These are phyloP conservation scores for Cyclostephanos invisitatus DNA, from an alignment of 108 stramenopile genomes.

Conservation along the genomic window DNA sequence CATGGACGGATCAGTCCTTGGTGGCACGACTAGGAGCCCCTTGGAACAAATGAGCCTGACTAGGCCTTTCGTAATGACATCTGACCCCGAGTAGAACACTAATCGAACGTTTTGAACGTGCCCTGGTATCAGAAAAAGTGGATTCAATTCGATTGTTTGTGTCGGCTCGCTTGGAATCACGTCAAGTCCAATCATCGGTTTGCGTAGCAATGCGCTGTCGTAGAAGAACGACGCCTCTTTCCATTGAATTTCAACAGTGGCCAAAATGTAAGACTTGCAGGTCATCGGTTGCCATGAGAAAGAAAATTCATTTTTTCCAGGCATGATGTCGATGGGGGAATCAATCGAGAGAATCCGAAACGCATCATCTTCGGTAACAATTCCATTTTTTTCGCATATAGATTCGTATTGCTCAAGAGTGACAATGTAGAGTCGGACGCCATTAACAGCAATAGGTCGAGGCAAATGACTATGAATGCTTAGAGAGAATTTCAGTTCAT, in stretches of 20 bases:
- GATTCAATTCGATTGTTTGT: constrained; percentile 68
- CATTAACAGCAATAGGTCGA: constrained; percentile 55
- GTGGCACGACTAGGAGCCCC: constrained; percentile 60
- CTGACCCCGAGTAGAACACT: constrained; percentile 61
- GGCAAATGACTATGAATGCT: constrained; percentile 65
- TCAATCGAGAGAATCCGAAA: constrained; percentile 54
- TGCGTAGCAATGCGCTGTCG: constrained; percentile 56
- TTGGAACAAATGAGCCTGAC: constrained; percentile 61
- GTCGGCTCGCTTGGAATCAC: constrained; percentile 77
- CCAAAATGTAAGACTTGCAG: constrained; percentile 65
- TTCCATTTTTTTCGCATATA: constrained; percentile 45
- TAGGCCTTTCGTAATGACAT: constrained; percentile 62
- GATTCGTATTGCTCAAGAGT: constrained; percentile 52
- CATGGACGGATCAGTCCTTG: constrained; percentile 49
- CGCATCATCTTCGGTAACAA: constrained; percentile 64
- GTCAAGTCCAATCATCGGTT: constrained; percentile 65
- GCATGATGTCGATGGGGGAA: constrained; percentile 46
- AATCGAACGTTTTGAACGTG: constrained; percentile 73
- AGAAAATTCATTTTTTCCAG: constrained; percentile 59
- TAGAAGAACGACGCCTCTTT: constrained; percentile 76
- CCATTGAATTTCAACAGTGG: constrained; percentile 73
- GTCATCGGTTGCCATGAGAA: constrained; percentile 69
- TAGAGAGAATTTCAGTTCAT: constrained; percentile 49
- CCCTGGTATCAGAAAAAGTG: constrained; percentile 72
- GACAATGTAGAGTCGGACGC: constrained; percentile 62